Percentiles rank a stretch among this genome's conserved stretches.
phyloP scores from a whole-genome alignment of 1,139 yeast genomes.

The Lodderomyces pseudojiufengensis region DNA sequence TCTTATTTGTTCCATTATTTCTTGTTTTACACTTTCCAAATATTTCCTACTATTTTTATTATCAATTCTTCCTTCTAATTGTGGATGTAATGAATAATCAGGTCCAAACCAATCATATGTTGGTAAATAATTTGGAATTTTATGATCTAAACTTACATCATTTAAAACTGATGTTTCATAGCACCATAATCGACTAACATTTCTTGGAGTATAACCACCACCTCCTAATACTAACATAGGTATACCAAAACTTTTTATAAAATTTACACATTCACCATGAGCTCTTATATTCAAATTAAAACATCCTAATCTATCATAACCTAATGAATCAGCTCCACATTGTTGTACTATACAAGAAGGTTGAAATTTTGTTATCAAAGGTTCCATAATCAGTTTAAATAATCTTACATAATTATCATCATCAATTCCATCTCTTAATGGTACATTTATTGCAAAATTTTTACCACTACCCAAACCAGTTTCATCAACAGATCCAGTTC shows the following conservation, averaged over 20 bases:
- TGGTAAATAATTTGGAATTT: conserved; percentile 76
- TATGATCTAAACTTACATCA: conserved; percentile 70
- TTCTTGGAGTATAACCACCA: conserved; percentile 96
- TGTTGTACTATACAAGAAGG: conserved; percentile 94
- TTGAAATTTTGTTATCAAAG: conserved; percentile 73
- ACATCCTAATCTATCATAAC: conserved; percentile 91
- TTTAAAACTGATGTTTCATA: conserved; percentile 88
- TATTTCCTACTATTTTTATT: conserved; percentile 84
- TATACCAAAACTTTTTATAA: conserved; percentile 77
- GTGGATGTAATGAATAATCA: conserved; percentile 86
- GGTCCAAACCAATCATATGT: conserved; percentile 90
- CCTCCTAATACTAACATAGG: conserved; percentile 95
- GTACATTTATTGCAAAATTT: conserved; percentile 87
- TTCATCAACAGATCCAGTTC: conserved; percentile 88
- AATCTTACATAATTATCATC: conserved; percentile 81
- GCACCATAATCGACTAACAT: conserved; percentile 92
- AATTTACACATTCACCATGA: conserved; percentile 92
- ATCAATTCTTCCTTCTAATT: conserved; percentile 81
- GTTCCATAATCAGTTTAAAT: conserved; percentile 84
- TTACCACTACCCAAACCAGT: conserved; percentile 84
- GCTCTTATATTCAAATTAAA: conserved; percentile 88
- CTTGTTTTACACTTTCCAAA: conserved; percentile 72
- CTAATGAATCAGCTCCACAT: conserved; percentile 95
- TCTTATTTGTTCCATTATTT: conserved; percentile 78
- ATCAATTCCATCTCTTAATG: conserved; percentile 91